Evolutionary conservation across 345 rosid species (phyloP).

Genomic region (Excoecaria agallocha): DNA sequence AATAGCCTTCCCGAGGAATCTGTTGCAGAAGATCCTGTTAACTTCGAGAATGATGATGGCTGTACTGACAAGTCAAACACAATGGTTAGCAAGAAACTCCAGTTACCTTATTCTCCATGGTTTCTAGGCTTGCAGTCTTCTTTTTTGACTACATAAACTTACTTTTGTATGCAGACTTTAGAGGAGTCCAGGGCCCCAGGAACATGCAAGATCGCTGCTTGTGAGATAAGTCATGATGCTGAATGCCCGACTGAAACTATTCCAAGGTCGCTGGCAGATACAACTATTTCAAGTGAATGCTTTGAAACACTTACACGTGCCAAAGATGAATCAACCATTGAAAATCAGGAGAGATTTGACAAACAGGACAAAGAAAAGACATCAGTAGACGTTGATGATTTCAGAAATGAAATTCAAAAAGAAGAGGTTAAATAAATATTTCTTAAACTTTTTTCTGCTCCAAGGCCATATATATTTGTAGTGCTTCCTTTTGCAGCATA

Average conservation of each 20-base stretch:
- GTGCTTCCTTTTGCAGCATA: neutral
- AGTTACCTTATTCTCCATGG: neutral
- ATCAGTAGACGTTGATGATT: neutral
- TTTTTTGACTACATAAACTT: neutral
- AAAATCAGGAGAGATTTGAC: constrained; percentile 15
- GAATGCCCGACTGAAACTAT: neutral
- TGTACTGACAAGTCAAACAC: neutral
- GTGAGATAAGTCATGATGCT: constrained; percentile 7
- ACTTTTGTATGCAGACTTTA: neutral
- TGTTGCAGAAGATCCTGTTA: constrained; percentile 5
- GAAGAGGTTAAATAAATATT: constrained; percentile 12
- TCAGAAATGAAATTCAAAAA: neutral
- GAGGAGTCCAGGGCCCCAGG: neutral
- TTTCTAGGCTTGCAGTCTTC: neutral
- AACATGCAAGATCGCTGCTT: neutral
- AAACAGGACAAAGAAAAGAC: constrained; percentile 17
- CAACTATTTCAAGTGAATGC: constrained; percentile 13
- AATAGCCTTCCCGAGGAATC: constrained; percentile 6
- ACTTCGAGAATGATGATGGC: constrained; percentile 12
- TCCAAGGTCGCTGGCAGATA: neutral
- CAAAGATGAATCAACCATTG: constrained; percentile 13
- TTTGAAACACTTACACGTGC: constrained; percentile 8
- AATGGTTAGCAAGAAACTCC: constrained; percentile 18
- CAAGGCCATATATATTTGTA: neutral
- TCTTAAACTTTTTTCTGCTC: neutral